Conservation (phyloP, 306 rosid species). For the Rubus parviflorus region DNA sequence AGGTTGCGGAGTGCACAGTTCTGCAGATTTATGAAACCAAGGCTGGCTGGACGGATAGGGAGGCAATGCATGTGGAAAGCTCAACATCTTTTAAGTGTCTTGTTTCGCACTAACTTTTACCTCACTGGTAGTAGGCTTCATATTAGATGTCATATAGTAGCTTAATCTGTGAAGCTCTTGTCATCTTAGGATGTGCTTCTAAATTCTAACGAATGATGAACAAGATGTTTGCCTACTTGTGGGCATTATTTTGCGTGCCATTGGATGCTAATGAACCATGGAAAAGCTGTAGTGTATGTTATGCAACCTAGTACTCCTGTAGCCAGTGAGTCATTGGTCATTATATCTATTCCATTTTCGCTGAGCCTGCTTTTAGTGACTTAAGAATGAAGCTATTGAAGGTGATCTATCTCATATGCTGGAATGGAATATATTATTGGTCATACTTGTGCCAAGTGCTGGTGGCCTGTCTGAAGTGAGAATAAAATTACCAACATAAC, state of each 20-base stretch:
- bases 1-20: neutral
- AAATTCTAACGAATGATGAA: neutral
- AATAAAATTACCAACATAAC: neutral
- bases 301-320: neutral
- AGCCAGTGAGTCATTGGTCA: neutral
- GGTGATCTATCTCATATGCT: neutral
- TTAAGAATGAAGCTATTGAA: neutral
- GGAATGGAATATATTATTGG: neutral
- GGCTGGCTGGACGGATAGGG: neutral
- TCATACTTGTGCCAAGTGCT: neutral
- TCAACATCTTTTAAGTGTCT: too few species aligned
- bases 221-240: neutral
- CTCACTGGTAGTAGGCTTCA: neutral
- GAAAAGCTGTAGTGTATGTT: neutral
- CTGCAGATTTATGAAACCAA: neutral
- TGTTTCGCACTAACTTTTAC: neutral
- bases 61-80: neutral
- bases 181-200: neutral
- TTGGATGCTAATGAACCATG: neutral
- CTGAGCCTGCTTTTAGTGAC: neutral
- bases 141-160: neutral
- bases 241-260: neutral
- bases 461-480: neutral
- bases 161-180: neutral
- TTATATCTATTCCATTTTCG: neutral